Percentiles rank a stretch among this genome's conserved stretches.
Evolutionary conservation across 2,329 filamentous ascomycete species (phyloP).

Genomic region (Tolypocladium ophioglossoides): DNA sequence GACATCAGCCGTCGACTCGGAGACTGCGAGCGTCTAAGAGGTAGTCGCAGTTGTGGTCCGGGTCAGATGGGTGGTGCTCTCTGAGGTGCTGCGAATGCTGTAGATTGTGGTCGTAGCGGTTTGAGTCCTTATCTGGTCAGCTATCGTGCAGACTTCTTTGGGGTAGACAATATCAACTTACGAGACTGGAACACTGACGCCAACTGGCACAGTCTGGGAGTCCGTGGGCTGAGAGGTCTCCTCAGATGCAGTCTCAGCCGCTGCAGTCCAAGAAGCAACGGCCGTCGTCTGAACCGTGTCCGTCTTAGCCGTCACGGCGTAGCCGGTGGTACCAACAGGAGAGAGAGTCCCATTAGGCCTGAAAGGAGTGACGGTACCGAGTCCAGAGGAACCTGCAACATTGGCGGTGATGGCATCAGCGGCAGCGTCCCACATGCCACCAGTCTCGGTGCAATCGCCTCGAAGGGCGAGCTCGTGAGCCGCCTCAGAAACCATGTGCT

Average conservation of each 20-base stretch:
- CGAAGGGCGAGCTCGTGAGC: slow-evolving; percentile 12
- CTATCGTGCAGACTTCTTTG: not conserved
- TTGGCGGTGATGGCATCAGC: slow-evolving; percentile 5
- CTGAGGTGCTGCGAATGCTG: slow-evolving; percentile 12
- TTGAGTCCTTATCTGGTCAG: slow-evolving; percentile 17
- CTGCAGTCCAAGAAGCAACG: not conserved
- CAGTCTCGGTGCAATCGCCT: slow-evolving; percentile 9
- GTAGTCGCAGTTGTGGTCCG: slow-evolving; percentile 11
- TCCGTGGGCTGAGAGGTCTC: slow-evolving; percentile 1
- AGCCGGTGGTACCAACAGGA: not conserved
- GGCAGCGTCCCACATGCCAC: slow-evolving; percentile 1
- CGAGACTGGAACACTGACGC: slow-evolving; percentile 22
- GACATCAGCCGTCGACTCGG: not conserved
- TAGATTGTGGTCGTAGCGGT: slow-evolving; percentile 23
- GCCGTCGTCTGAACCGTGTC: not conserved
- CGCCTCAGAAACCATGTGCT: slow-evolving; percentile 8
- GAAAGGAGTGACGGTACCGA: slow-evolving; percentile 5
- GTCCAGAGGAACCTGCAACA: slow-evolving; percentile 4
- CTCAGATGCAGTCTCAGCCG: not conserved
- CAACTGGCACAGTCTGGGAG: not conserved
- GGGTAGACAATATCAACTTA: slow-evolving; percentile 10
- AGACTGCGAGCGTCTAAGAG: slow-evolving; percentile 2
- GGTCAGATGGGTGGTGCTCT: slow-evolving; percentile 5
- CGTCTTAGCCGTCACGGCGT: not conserved
- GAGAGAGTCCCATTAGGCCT: not conserved